These are phyloP conservation scores for Fusarium nanum DNA, from an alignment of 2,329 filamentous ascomycete species.

Conservation along the genomic window DNA sequence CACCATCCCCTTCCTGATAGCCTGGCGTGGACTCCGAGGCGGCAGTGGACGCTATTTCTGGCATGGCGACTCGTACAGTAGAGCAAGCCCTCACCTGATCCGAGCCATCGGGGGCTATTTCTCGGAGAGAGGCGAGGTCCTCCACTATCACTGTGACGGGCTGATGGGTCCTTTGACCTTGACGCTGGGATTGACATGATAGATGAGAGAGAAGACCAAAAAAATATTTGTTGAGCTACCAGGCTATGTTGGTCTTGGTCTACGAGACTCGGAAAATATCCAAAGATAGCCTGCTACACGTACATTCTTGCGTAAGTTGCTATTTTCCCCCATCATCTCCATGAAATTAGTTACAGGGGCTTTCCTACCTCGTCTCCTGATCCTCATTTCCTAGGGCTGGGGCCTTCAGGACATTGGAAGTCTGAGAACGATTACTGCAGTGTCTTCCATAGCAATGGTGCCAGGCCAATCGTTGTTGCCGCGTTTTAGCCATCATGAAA, in stretches of 20 bases:
- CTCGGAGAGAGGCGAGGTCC: slow-evolving; percentile 38
- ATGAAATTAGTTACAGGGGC: not conserved
- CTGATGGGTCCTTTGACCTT: slow-evolving; percentile 8
- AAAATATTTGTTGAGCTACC: not conserved
- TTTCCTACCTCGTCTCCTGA: slow-evolving; percentile 11
- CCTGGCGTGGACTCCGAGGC: slow-evolving; percentile 38
- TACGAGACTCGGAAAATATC: not conserved
- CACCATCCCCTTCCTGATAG: slow-evolving; percentile 4
- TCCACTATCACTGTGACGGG: slow-evolving; percentile 30
- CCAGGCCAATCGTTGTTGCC: slow-evolving; percentile 10
- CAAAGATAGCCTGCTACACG: not conserved
- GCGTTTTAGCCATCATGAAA: slow-evolving; percentile 9
- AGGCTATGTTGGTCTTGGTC: not conserved
- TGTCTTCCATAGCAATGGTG: not conserved
- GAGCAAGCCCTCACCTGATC: slow-evolving; percentile 40
- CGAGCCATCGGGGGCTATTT: slow-evolving; percentile 34
- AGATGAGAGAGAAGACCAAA: not conserved
- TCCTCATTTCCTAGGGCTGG: slow-evolving; percentile 10
- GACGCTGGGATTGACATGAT: slow-evolving; percentile 1
- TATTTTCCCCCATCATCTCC: not conserved
- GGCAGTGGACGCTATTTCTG: slow-evolving; percentile 47
- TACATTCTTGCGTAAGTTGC: not conserved
- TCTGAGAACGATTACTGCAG: not conserved
- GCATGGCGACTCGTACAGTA: slow-evolving; percentile 33
- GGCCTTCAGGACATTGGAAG: slow-evolving; percentile 2